These are phyloP conservation scores for Trypanosoma avium DNA, from an alignment of 208 protist genomes.

Conservation along the genomic window DNA sequence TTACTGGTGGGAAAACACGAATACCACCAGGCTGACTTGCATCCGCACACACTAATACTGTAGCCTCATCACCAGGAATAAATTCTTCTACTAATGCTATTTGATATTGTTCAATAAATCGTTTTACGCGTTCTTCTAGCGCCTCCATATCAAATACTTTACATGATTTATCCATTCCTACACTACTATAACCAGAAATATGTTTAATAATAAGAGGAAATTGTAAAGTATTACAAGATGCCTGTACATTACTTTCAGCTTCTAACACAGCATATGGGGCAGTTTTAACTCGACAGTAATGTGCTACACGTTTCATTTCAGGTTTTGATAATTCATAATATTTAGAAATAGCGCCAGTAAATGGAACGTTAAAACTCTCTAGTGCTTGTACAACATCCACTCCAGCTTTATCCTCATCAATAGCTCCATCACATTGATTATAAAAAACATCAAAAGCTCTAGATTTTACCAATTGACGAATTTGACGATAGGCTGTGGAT, in stretches of 20 bases:
- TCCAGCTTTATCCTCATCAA: constrained; percentile 87
- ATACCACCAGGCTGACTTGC: constrained; percentile 64
- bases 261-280: constrained; percentile 65
- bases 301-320: constrained; percentile 88
- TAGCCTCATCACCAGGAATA: constrained; percentile 85
- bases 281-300: constrained; percentile 75
- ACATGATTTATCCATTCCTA: constrained; percentile 89
- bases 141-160: constrained; percentile 70
- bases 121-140: constrained; percentile 45
- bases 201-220: constrained; percentile 91
- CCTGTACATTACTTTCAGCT: constrained; percentile 46
- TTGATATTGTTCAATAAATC: constrained; percentile 82
- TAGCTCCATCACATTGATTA: constrained; percentile 89
- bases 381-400: constrained; percentile 86
- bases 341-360: constrained; percentile 87
- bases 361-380: constrained; percentile 87
- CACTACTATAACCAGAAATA: constrained; percentile 87
- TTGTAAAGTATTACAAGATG: constrained; percentile 36
- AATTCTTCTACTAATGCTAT: constrained; percentile 89
- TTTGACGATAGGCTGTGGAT: constrained; percentile 76
- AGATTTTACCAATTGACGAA: constrained; percentile 83
- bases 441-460: constrained; percentile 87
- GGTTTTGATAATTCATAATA: constrained; percentile 90
- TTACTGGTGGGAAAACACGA: constrained; percentile 80
- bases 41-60: constrained; percentile 77